Base-by-base conservation (phyloP, 2,329 filamentous ascomycete species). In the Botrytis deweyae region DNA sequence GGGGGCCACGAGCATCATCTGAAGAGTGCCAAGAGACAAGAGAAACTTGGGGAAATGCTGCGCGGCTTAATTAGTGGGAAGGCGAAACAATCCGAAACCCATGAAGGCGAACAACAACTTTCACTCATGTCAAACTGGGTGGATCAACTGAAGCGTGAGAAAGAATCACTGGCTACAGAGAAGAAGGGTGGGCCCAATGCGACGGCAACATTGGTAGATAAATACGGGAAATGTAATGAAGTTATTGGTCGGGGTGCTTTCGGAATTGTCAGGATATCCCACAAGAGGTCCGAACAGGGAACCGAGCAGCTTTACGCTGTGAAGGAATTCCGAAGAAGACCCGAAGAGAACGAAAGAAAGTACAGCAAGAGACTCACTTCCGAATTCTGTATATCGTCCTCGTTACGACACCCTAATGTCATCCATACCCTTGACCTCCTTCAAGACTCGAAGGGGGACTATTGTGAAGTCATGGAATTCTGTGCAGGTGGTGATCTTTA, bases 401-500 rank as follows among this genome's bases (percentile, higher is more conserved):
- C 95, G 16, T 89, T 99, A 75, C 93, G 95, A 76, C 96, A 99
- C 81, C 95, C 96, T 22, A 99, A 99, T 81, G 94, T 99, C 80
- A 99, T 99, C 79, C 96, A 98, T 83, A 99, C 96, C 0, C 89
- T 99, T 71, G 96, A 99, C 81, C 88, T 99, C 18, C 88, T 99
- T 59, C 93, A 98, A 83, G 96, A 99, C 80, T 90, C 95, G 79
- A 98, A 98, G 84, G 96, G 96, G 75, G 94, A 97, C 81, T 98
- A 96, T 83, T 99, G 96, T 83, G 96, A 99, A 83, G 96, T 99
- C 70, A 99, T 99, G 96, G 96, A 99, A 84, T 99, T 96, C 81
- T 99, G 96, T 82, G 95, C 95, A 55, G 96, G 96, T 75, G 96
- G 96, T 74, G 96, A 99, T 82, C 87, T 99, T 38, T 98, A 98